Percentiles rank a stretch among this genome's conserved stretches.
Evolutionary conservation across 495 filamentous ascomycete species (phyloP).

Genomic region (Penicillium arizonense): DNA sequence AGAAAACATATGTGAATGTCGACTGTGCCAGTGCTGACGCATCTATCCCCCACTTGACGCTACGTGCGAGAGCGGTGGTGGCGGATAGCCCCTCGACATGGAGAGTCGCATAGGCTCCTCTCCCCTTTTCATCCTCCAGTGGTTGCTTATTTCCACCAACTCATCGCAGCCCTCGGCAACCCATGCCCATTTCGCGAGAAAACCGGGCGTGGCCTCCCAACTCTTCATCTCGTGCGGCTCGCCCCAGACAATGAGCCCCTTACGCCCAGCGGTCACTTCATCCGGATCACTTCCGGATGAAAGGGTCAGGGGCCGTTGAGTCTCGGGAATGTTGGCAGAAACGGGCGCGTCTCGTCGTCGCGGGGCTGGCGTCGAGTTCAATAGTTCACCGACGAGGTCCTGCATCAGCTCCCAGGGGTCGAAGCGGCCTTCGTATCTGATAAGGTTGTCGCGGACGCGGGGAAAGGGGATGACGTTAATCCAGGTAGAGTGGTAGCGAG

Average conservation of each 20-base stretch:
- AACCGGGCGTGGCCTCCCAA: slow-evolving; percentile 14
- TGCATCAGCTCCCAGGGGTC: slow-evolving; percentile 9
- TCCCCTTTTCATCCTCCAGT: slow-evolving; percentile 5
- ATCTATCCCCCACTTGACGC: no score
- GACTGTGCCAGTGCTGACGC: no score
- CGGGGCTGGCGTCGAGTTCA: background rate
- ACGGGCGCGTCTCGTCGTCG: background rate
- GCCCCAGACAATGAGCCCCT: slow-evolving; percentile 12
- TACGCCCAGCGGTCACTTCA: background rate
- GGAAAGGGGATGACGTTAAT: slow-evolving; percentile 19
- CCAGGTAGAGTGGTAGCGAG: slow-evolving; percentile 14
- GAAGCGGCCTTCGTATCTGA: slow-evolving; percentile 12
- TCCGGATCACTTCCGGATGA: background rate
- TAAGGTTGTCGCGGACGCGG: slow-evolving; percentile 20
- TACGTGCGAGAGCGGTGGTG: no score
- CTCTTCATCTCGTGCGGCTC: slow-evolving; percentile 1
- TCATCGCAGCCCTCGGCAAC: slow-evolving; percentile 7
- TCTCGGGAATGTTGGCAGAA: background rate
- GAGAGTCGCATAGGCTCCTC: slow-evolving; percentile 1
- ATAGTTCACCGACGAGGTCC: background rate
- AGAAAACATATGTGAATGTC: no score
- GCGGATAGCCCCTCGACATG: no score
- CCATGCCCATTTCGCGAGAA: slow-evolving; percentile 10
- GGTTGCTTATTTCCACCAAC: slow-evolving; percentile 9
- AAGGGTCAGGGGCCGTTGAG: background rate